Conservation (phyloP, 805 yeast species). For the Lachancea quebecensis region DNA sequence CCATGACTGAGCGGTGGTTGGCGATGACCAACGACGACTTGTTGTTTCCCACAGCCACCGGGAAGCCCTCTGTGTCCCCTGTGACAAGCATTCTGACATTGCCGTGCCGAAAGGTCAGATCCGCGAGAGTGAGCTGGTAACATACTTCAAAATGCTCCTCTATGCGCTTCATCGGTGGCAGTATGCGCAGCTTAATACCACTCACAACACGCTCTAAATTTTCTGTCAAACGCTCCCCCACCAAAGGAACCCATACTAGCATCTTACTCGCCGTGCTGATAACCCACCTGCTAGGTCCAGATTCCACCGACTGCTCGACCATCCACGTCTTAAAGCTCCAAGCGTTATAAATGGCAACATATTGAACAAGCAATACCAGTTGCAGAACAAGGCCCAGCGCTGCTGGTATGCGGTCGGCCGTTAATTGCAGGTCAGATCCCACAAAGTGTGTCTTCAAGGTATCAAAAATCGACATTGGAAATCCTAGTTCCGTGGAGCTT, state of each 20-base stretch:
- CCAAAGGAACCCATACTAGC: constrained; percentile 16
- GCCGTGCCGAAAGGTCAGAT: constrained; percentile 17
- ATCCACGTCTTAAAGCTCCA: constrained; percentile 1
- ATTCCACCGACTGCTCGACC: background rate
- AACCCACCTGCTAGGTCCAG: background rate
- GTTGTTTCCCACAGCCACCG: constrained; percentile 7
- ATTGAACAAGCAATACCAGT: constrained; percentile 1
- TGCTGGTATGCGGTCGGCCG: background rate
- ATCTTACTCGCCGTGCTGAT: background rate
- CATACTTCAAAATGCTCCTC: constrained; percentile 10
- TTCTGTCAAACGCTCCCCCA: constrained; percentile 13
- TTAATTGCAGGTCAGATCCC: constrained; percentile 14
- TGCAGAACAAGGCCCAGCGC: background rate
- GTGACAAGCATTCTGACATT: constrained; percentile 21
- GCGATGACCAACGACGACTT: constrained; percentile 22
- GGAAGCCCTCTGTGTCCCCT: constrained; percentile 16
- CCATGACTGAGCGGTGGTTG: constrained; percentile 67
- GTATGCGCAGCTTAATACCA: background rate
- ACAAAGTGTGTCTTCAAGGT: constrained; percentile 19
- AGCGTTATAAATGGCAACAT: background rate
- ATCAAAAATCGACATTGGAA: background rate
- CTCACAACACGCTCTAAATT: background rate
- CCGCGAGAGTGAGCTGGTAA: constrained; percentile 16
- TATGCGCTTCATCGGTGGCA: constrained; percentile 13
- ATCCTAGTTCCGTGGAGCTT: background rate